A percentile compares a stretch with the other conserved stretches of the same genome.
These are phyloP conservation scores for Aquanectria penicillioides DNA, from an alignment of 2,329 filamentous ascomycete species.

Conservation along the genomic window DNA sequence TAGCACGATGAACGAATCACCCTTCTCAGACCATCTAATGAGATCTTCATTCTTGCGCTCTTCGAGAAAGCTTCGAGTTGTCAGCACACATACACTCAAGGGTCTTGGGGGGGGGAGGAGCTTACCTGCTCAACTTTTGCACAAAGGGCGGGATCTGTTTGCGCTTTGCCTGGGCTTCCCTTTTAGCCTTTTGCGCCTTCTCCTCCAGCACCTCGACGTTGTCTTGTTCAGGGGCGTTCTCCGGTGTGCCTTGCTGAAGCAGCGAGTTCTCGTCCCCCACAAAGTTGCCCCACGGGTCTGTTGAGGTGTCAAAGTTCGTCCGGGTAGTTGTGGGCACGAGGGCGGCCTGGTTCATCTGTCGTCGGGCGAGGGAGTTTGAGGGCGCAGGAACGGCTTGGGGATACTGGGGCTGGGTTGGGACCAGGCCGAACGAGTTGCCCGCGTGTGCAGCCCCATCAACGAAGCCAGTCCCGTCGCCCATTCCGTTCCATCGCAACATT, in stretches of 20 bases:
- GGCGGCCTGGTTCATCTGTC: slow-evolving; percentile 61
- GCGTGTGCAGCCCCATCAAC: slow-evolving; percentile 47
- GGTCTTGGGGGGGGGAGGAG: slow-evolving; percentile 1
- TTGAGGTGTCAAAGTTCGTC: slow-evolving; percentile 48
- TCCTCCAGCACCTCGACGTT: slow-evolving; percentile 83
- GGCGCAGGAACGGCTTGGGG: slow-evolving; percentile 46
- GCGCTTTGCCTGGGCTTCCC: slow-evolving; percentile 86
- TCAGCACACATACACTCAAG: slow-evolving; percentile 33
- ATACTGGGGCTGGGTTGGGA: slow-evolving; percentile 49
- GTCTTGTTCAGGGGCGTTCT: slow-evolving; percentile 64
- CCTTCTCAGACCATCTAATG: slow-evolving; percentile 96
- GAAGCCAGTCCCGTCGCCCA: slow-evolving; percentile 49
- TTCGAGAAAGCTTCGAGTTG: slow-evolving; percentile 77
- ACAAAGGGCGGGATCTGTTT: slow-evolving; percentile 99
- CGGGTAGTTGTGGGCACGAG: slow-evolving; percentile 57
- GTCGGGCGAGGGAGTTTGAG: slow-evolving; percentile 63
- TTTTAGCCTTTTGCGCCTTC: slow-evolving; percentile 82
- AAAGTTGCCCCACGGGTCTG: slow-evolving; percentile 55
- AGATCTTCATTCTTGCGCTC: slow-evolving; percentile 92
- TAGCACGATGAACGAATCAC: slow-evolving; percentile 94
- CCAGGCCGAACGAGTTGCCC: slow-evolving; percentile 52
- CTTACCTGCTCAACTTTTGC: slow-evolving; percentile 95
- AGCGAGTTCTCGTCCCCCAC: slow-evolving; percentile 54
- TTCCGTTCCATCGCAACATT: slow-evolving; percentile 57
- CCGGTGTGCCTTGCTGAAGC: slow-evolving; percentile 49